phyloP scores from a whole-genome alignment of 495 filamentous ascomycete species.

The Lophium mytilinum region DNA sequence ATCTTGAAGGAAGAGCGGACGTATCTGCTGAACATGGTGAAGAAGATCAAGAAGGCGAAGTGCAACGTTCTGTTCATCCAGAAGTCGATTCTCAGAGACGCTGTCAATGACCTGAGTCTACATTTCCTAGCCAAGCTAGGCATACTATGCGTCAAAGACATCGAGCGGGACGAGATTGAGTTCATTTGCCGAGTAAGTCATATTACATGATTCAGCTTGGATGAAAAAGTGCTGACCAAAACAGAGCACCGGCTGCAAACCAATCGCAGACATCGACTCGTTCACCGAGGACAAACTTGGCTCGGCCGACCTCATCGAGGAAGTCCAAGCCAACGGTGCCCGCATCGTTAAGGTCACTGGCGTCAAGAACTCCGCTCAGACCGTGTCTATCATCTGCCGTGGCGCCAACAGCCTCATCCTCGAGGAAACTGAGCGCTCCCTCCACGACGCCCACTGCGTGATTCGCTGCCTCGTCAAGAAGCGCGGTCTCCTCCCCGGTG shows the following conservation, averaged over 20 bases:
- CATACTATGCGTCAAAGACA: constrained; percentile 92
- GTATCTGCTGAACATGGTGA: constrained; percentile 95
- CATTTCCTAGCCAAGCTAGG: constrained; percentile 97
- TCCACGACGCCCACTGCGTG: constrained; percentile 96
- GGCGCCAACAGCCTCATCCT: constrained; percentile 92
- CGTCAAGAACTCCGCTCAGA: constrained; percentile 72
- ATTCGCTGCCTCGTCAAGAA: constrained; percentile 98
- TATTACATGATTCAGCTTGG: neutral
- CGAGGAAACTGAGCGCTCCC: constrained; percentile 89
- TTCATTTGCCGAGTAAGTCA: constrained; percentile 84
- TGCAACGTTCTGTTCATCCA: constrained; percentile 98
- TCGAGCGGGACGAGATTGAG: constrained; percentile 96
- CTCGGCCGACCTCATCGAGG: constrained; percentile 89
- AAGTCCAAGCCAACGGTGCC: constrained; percentile 76
- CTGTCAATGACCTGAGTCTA: constrained; percentile 91
- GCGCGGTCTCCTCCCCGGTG: constrained; percentile 91
- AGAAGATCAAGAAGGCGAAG: constrained; percentile 99
- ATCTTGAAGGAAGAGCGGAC: constrained; percentile 98
- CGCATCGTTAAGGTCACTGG: constrained; percentile 92
- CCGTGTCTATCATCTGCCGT: constrained; percentile 85
- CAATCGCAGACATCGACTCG: constrained; percentile 95
- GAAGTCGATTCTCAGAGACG: constrained; percentile 95
- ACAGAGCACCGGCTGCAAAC: constrained; percentile 86
- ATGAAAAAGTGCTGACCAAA: neutral
- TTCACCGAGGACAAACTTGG: constrained; percentile 99